Base-by-base conservation (phyloP, 2,329 filamentous ascomycete species). In the Pleurostoma richardsiae region DNA sequence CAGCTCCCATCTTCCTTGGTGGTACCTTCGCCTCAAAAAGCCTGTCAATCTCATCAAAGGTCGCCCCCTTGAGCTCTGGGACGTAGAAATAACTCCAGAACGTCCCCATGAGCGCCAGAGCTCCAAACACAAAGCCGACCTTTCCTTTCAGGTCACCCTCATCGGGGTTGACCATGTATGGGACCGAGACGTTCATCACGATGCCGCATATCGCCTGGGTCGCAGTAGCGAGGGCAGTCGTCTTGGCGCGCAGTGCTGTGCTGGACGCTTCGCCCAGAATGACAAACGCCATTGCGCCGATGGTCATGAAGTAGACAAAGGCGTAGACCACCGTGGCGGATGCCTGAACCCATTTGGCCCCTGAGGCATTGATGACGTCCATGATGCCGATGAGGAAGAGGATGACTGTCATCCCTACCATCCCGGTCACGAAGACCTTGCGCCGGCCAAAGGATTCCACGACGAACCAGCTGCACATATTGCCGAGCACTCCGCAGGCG, bases 281-380 rank as follows among this genome's bases (percentile, higher is more conserved):
- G 29, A 64, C 65, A 43, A 67, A 73, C 4, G 63, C 64, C 40
- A 70, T 57, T 6, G 66, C 61, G 2, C 69, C 69, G 43, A 71
- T 62, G 0, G 65, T 70, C 31, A 64, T 45, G 33, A 64, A 61
- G 50, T 70, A 72, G 5, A 67, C 56, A 45, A 69, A 62, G 5
- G 64, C 60, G 50, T 66, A 70, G 28, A 70, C 54, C 6, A 70
- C 57, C 19, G 62, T 66, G 40, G 63, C 55, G 3, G 61, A 57
- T 2, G 62, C 60, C 46, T 70, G 62, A 5, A 58, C 61, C 64
- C 63, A 69, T 30, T 58, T 53, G 4, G 61, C 58, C n/a, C 48
- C 57, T 8, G 56, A 56, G 44, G 61, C 63, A 10, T 63, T 63
- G 11, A 64, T 58, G 41, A 66, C 59, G 42, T 68, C 68, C 26